Conservation (phyloP, 306 rosid genomes). For the Trifolium subterraneum region DNA sequence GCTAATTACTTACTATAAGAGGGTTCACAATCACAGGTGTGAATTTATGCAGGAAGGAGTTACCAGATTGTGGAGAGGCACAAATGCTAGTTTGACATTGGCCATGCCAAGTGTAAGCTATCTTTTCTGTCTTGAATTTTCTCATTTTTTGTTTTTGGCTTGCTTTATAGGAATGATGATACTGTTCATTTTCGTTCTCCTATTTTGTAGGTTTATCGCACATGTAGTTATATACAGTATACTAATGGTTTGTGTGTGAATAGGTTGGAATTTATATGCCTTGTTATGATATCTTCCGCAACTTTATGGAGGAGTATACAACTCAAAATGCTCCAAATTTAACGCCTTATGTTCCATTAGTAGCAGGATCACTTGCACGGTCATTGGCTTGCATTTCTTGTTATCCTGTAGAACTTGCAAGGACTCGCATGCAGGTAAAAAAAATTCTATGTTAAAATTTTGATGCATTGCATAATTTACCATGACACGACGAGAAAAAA, state of each 20-base stretch:
- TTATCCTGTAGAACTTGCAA: constrained; percentile 90
- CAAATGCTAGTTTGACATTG: constrained; percentile 85
- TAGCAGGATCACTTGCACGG: constrained; percentile 90
- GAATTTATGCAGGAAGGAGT: constrained; percentile 90
- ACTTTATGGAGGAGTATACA: constrained; percentile 71
- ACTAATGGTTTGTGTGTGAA: constrained; percentile 42
- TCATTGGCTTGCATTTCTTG: constrained; percentile 90
- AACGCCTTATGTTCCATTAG: constrained; percentile 87
- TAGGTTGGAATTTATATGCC: constrained; percentile 99
- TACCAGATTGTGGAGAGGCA: constrained; percentile 90
- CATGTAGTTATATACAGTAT: constrained; percentile 8
- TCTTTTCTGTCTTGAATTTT: constrained; percentile 30
- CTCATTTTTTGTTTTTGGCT: constrained; percentile 27
- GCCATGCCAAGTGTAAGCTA: constrained; percentile 93
- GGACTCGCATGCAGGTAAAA: constrained; percentile 97
- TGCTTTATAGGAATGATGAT: constrained; percentile 1
- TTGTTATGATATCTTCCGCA: constrained; percentile 87
- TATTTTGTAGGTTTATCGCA: constrained; percentile 19
- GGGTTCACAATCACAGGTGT: constrained; percentile 56
- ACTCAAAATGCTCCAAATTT: constrained; percentile 66
- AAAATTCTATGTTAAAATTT: not conserved
- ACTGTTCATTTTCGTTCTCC: constrained; percentile 17
- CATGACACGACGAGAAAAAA: not conserved
- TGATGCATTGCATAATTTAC: constrained; percentile 13
- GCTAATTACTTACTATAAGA: constrained; percentile 39